These are phyloP conservation scores for Yarrowia bubula DNA, from an alignment of 805 yeast genomes.

Conservation along the genomic window DNA sequence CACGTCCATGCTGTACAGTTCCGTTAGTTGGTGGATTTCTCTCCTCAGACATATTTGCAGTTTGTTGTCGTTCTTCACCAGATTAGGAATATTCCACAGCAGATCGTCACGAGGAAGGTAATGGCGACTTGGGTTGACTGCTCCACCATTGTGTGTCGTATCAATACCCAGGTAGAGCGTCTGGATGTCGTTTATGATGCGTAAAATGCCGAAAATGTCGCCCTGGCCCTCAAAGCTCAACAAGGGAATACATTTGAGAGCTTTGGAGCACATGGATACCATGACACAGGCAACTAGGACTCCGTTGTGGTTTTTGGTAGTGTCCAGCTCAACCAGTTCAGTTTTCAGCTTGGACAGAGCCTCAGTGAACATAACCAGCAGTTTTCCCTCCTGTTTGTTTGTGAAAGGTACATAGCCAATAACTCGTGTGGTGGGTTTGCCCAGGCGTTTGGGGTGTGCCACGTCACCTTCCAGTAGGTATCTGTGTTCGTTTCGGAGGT, in stretches of 20 bases:
- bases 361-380: neutral
- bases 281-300: constrained; percentile 1
- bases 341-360: neutral
- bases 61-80: neutral
- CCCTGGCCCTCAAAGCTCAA: neutral
- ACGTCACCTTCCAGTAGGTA: neutral
- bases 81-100: neutral
- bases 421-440: neutral
- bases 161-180: neutral
- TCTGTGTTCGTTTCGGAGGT: neutral
- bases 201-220: neutral
- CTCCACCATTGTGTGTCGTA: neutral
- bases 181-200: neutral
- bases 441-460: neutral
- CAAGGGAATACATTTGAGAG: neutral
- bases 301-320: neutral
- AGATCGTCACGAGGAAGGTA: neutral
- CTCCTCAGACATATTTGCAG: neutral
- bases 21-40: neutral
- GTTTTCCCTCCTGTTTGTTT: neutral
- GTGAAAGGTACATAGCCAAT: neutral
- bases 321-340: neutral
- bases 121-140: neutral
- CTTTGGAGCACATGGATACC: constrained; percentile 10
- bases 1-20: neutral